Evolutionary conservation across 352 stramenopile genomes (phyloP), one percentile per base, ranked within the genome.

Genomic region (Phytophthora sp.): DNA sequence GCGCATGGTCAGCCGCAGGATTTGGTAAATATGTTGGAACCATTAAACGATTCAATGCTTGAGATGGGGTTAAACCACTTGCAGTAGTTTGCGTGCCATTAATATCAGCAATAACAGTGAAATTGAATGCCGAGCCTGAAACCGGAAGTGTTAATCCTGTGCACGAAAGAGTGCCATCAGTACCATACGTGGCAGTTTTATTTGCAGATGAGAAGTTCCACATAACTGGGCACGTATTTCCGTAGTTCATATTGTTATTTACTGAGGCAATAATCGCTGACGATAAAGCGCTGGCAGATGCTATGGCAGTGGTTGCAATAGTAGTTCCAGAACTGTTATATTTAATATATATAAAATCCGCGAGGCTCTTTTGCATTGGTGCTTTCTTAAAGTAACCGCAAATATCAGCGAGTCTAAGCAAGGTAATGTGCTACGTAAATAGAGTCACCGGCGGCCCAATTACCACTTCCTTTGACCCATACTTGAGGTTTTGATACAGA

Each of bases 341-440:
- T 30, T 51, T 60, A 12, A 60, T 26, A 18, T 51, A 51, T 23
- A 56, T 56, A n/a, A 15, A 45, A 56, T 5, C 49, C 52, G 4
- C n/a, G 3, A 0, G 26, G 26, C 51, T 64, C 57, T 64, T 64
- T 8, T 57, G 31, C 44, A 57, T 64, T 31, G 44, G 33, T 1
- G 45, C 57, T 21, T 39, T 41, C 20, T 54, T 54, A 9, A 39
- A 41, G 13, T 20, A 36, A 21, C 11, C 23, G 5, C 16, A 33
- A 8, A 45, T 46, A 35, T 38, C 31, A 2, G 15, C 11, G 13
- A 49, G 31, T 7, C 21, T 42, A 9, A 57, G 49, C 49, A 21
- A 57, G 21, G n/a, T 63, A 63, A 35, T 63, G 42, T 24, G 55
- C 51, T 26, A 46, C 50, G 18, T 55, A 55, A 15, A 57, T 35